Evolutionary conservation across 2,329 filamentous ascomycete genomes (phyloP).

Genomic region (Periconia sp.): DNA sequence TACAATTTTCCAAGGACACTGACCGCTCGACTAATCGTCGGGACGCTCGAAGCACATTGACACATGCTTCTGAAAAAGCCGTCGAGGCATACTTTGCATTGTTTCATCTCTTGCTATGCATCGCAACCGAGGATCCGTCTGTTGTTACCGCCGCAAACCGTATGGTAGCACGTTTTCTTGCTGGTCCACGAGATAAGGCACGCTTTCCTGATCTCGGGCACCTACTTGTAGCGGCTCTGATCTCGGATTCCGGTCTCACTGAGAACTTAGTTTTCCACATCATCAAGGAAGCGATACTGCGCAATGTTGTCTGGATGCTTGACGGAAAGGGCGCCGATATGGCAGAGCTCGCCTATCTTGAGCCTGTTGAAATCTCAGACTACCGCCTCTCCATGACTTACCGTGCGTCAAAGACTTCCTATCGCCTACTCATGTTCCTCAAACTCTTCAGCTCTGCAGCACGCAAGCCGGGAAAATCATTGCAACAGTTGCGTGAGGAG

Average conservation of each 20-base stretch:
- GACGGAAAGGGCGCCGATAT: slow-evolving; percentile 42
- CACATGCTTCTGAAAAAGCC: slow-evolving; percentile 59
- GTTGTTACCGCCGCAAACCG: slow-evolving; percentile 51
- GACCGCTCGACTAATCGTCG: slow-evolving; percentile 16
- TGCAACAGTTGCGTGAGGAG: slow-evolving; percentile 51
- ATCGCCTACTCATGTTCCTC: slow-evolving; percentile 61
- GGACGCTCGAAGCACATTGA: slow-evolving; percentile 48
- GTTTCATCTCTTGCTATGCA: slow-evolving; percentile 58
- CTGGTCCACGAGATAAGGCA: slow-evolving; percentile 49
- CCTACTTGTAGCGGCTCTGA: slow-evolving; percentile 55
- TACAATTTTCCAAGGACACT: slow-evolving; percentile 52
- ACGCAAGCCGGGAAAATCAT: slow-evolving; percentile 44
- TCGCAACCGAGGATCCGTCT: slow-evolving; percentile 46
- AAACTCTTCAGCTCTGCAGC: slow-evolving; percentile 57
- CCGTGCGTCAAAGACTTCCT: slow-evolving; percentile 54
- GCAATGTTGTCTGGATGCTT: slow-evolving; percentile 61
- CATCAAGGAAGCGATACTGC: slow-evolving; percentile 57
- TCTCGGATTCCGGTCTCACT: slow-evolving; percentile 53
- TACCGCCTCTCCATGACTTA: slow-evolving; percentile 58
- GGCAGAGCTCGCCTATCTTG: slow-evolving; percentile 56
- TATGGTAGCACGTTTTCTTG: slow-evolving; percentile 47
- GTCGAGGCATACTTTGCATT: slow-evolving; percentile 61
- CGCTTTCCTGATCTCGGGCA: slow-evolving; percentile 57
- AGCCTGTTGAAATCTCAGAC: slow-evolving; percentile 47
- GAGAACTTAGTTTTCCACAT: slow-evolving; percentile 49